phyloP scores from a whole-genome alignment of 768 basidiomycete genomes.

The Macrolepiota albuminosa region DNA sequence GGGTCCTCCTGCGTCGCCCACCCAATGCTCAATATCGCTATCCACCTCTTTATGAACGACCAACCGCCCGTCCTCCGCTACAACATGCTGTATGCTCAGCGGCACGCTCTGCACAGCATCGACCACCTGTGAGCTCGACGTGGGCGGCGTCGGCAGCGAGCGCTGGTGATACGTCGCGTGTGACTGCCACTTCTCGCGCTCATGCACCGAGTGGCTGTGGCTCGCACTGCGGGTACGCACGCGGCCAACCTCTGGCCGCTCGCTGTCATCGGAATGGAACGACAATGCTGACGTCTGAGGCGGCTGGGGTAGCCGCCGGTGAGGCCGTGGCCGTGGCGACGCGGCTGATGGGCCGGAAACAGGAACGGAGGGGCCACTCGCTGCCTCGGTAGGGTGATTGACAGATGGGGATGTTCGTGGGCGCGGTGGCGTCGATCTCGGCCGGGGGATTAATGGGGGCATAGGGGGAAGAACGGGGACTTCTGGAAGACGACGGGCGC shows the following conservation, averaged over 20 bases:
- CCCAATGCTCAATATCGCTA: constrained; percentile 20
- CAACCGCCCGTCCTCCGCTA: constrained; percentile 7
- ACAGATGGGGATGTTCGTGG: constrained; percentile 11
- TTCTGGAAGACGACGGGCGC: constrained; percentile 18
- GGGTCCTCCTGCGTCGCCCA: constrained; percentile 19
- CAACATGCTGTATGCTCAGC: not conserved
- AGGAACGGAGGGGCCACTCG: not conserved
- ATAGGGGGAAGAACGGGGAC: constrained; percentile 16
- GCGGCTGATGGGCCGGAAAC: not conserved
- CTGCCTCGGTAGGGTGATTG: not conserved
- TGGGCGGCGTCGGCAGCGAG: constrained; percentile 38
- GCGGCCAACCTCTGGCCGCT: not conserved
- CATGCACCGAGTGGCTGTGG: constrained; percentile 4
- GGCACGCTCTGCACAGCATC: not conserved
- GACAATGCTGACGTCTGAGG: not conserved
- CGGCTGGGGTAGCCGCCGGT: constrained; percentile 11
- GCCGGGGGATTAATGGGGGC: constrained; percentile 13
- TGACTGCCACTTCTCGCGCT: constrained; percentile 16
- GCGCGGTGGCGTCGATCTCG: constrained; percentile 21
- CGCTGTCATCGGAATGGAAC: not conserved
- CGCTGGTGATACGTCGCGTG: constrained; percentile 26
- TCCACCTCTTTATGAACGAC: constrained; percentile 24
- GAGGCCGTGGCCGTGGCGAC: constrained; percentile 5
- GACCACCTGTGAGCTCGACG: constrained; percentile 6
- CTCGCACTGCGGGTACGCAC: constrained; percentile 15